Evolutionary conservation across 768 basidiomycete species (phyloP), one percentile per base, ranked within the genome.

Genomic region (Gloeopeniophorella convolvens): DNA sequence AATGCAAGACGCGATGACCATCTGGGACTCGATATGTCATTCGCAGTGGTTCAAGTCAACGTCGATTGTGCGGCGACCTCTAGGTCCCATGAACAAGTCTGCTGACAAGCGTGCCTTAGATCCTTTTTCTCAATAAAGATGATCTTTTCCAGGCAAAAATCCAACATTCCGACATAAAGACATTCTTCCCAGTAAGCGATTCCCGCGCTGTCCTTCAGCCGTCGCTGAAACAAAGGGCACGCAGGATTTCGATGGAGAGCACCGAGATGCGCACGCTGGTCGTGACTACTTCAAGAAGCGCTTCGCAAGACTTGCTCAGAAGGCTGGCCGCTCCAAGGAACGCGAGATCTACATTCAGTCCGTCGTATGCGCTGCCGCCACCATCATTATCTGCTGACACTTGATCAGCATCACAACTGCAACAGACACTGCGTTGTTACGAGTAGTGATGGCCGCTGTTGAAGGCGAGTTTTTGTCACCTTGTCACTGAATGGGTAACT

Each of bases 1-100:
- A 82, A 95, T 97, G 92, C 89, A 94, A 72, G 93, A 97, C 57
- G 90, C 93, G 1, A 87, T 97, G 83, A 90, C 90, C n/a, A 90
- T 97, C 42, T 97, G 93, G 85, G 93, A 97, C 60, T 92, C 91
- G 34, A 94, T 97, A 76, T 94, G 91, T 69, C 91, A 96, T 65
- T 94, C 91, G 9, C 91, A 94, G 57, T 96, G 92, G 92, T 96
- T 96, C 71, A 88, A 89, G 68, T 80, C 86, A 56, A 94, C 92
- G 0, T 92, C 90, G 9, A 90, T 96, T 48, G 92, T 92, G 56
- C 37, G 57, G n/a, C 15, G 26, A 18, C 30, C 33, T 15, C n/a
- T 40, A 16, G 21, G 24, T 41, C 13, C 33, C 36, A 48, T 5
- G 24, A 40, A 7, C 13, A 10, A 26, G 26, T 31, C 20, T 33